Evolutionary conservation across 441 rosid genomes (phyloP).

Genomic region (Erodium chrysanthum): DNA sequence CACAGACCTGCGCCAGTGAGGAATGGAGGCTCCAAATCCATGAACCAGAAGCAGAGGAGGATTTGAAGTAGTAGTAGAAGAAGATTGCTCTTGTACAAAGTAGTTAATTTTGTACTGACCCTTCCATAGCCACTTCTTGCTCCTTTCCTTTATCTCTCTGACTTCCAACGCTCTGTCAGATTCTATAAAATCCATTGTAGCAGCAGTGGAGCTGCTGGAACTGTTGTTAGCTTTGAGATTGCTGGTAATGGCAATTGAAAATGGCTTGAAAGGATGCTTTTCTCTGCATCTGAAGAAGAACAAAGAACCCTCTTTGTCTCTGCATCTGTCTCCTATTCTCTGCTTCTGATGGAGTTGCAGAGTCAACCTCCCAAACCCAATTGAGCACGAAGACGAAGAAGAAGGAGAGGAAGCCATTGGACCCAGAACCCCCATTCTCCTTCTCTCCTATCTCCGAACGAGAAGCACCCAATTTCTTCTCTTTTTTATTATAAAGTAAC

Average conservation of each 20-base stretch:
- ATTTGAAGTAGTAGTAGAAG: conserved; percentile 4
- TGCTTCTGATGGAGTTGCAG: not conserved
- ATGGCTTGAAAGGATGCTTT: not conserved
- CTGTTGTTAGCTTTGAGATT: not conserved
- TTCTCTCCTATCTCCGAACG: not conserved
- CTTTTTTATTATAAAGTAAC: not conserved
- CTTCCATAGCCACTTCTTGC: conserved; percentile 64
- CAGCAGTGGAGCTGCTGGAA: not conserved
- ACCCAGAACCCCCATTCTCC: not conserved
- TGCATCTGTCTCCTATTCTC: not conserved
- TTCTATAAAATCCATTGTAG: not conserved
- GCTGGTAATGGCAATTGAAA: not conserved
- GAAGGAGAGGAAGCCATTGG: not conserved
- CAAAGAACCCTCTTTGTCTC: not conserved
- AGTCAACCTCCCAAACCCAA: not conserved
- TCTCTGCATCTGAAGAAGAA: too few relatives aligned
- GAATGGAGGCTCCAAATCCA: conserved; percentile 90
- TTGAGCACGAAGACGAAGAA: not conserved
- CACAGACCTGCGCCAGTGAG: conserved; percentile 78
- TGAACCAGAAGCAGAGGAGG: conserved; percentile 72
- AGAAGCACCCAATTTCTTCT: not conserved
- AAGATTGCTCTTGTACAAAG: conserved; percentile 21
- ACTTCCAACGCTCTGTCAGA: conserved; percentile 20
- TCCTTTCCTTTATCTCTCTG: conserved; percentile 37
- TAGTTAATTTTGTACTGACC: conserved; percentile 59